Base-by-base conservation (phyloP, 2,329 filamentous ascomycete species). In the Coniochaeta hoffmannii region DNA sequence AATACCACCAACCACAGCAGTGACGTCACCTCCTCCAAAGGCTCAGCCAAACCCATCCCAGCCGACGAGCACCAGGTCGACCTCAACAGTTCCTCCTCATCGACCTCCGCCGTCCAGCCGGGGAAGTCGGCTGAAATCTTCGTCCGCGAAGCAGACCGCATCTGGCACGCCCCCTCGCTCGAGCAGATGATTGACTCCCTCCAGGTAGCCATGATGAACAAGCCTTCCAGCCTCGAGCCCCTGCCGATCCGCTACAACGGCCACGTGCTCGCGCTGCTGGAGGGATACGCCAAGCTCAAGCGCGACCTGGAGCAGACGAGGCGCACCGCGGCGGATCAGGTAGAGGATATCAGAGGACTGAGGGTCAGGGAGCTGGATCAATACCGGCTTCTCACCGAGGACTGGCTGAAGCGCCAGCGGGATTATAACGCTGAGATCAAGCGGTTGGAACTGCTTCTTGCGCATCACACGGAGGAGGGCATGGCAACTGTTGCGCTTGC, bases 401-500 rank as follows among this genome's bases (percentile, higher is more conserved):
- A 74, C 34, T 74, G 71, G 68, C 60, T 68, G n/a, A 60, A 64
- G 51, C 64, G 70, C 3, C 74, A 76, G 57, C 44, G 58, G 1
- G 64, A 68, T 35, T 73, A 72, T 57, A 70, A 68, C 55, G 64
- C 63, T 24, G 67, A 75, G 61, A 67, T 78, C 63, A 67, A 71
- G 59, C 59, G 70, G 14, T 66, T 76, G 10, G 73, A 75, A 57
- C 58, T 71, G 9, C 56, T 67, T 2, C 58, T 75, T 28, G 68
- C 70, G 10, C 63, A 60, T 26, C 57, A 65, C 57, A 65, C 68
- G n/a, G 64, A 60, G 17, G 67, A 71, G 26, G 73, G 75, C 3
- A 64, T 78, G 31, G 73, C 73, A 55, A 71, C 72, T n/a, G 76
- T 78, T 2, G 65, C 71, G 1, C 57, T 78, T 24, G 74, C 73